Base-by-base conservation (phyloP, 768 basidiomycete genomes). In the Leucocoprinus leucothites region DNA sequence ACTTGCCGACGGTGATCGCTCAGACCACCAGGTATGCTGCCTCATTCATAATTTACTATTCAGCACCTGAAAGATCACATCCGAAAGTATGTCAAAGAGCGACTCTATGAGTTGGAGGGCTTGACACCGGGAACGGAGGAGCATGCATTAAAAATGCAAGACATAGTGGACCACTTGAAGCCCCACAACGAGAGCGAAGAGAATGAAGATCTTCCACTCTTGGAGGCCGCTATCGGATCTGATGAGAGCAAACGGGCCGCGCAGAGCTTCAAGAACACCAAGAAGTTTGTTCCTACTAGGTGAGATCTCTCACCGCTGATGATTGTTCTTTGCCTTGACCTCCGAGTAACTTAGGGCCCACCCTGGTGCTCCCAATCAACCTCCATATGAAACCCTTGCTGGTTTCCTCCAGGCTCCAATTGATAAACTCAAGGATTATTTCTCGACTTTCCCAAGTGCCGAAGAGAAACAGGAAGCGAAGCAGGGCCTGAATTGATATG, bases 281-380 rank as follows among this genome's bases (percentile, higher is more conserved):
- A 87, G 71, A 78, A 79, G 58, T 82, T 85, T 57, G 82, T 73
- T 4, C 85, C 84, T 0, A 85, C 85, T 8, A 72, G 80, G 82
- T 81, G 19, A 11, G 77, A 66, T 3, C 16, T 14, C 35, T 47
- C 8, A 22, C 6, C n/a, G n/a, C n/a, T n/a, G n/a, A n/a, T n/a
- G n/a, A n/a, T n/a, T n/a, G n/a, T n/a, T n/a, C n/a, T n/a, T n/a
- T n/a, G n/a, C n/a, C n/a, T n/a, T n/a, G n/a, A n/a, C n/a, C n/a
- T n/a, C n/a, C n/a, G n/a, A n/a, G n/a, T n/a, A n/a, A n/a, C n/a
- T n/a, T 35, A 58, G 57, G 24, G 36, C 57, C 34, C 60, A 61
- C 21, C 60, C 60, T 6, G 34, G 13, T 5, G 74, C 76, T 0
- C 84, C 84, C 1, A 76, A 84, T 61, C 72, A 79, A 53, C 82